phyloP scores from a whole-genome alignment of 257 asterid species.

The Gardenia jasminoides region DNA sequence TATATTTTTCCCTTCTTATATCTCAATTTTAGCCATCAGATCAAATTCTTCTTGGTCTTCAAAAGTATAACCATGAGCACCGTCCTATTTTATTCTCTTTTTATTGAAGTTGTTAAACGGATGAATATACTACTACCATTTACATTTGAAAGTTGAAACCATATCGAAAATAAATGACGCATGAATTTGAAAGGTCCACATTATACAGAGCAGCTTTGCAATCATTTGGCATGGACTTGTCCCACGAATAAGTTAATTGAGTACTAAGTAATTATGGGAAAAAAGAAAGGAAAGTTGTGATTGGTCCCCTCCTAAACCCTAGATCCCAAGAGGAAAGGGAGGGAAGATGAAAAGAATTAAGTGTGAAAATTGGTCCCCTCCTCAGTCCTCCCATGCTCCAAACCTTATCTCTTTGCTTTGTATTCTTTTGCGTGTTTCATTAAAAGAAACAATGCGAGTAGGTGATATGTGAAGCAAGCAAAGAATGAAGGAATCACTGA shows the following conservation, averaged over 20 bases:
- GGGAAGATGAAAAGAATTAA: not conserved
- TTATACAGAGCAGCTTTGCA: not conserved
- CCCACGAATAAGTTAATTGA: not conserved
- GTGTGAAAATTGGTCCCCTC: conserved; percentile 21
- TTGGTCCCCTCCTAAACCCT: conserved; percentile 27
- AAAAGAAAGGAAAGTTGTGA: not conserved
- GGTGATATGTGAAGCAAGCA: not conserved
- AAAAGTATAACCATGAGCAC: too few relatives aligned
- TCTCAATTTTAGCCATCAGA: too few relatives aligned
- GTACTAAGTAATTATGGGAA: not conserved
- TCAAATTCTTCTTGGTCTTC: too few relatives aligned
- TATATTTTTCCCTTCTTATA: too few relatives aligned
- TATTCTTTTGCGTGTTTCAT: conserved; percentile 49
- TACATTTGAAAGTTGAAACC: not conserved
- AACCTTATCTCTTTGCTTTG: conserved; percentile 13
- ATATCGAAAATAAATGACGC: not conserved
- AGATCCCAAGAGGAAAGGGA: not conserved
- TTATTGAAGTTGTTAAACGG: not conserved
- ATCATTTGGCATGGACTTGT: conserved; percentile 11
- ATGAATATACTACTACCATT: not conserved
- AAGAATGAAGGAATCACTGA: conserved; percentile 3
- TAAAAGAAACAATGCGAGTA: conserved; percentile 57
- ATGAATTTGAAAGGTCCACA: not conserved
- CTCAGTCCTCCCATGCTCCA: not conserved
- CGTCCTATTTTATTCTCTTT: not conserved